A percentile compares a stretch with the other conserved stretches of the same genome.
Conservation (phyloP, 768 basidiomycete genomes). For the Daedaleopsis nitida region DNA sequence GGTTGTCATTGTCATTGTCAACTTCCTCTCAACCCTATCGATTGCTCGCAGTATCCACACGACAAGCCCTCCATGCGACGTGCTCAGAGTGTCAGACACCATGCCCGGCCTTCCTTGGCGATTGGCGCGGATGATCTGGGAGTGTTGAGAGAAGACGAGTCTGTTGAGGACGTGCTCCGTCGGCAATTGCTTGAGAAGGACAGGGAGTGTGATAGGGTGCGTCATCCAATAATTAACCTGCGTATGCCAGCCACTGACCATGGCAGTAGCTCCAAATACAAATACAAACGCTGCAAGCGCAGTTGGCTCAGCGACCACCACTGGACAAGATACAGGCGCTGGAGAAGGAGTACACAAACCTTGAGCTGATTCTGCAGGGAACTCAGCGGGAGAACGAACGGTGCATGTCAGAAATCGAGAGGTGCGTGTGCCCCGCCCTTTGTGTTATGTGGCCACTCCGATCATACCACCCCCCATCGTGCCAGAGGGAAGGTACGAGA, state of each 20-base stretch:
- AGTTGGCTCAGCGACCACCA: conserved; percentile 69
- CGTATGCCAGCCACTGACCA: neutral
- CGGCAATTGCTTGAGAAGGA: conserved; percentile 68
- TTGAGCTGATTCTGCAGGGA: conserved; percentile 75
- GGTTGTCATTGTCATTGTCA: conserved; percentile 1
- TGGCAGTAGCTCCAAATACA: conserved; percentile 53
- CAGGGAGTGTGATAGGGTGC: conserved; percentile 69
- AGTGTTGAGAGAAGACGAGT: conserved; percentile 61
- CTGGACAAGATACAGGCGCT: conserved; percentile 65
- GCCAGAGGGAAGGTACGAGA: conserved; percentile 65
- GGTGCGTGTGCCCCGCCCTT: conserved; percentile 37
- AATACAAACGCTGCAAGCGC: conserved; percentile 62
- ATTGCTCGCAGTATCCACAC: neutral
- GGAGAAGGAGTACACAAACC: conserved; percentile 71
- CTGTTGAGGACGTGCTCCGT: conserved; percentile 61
- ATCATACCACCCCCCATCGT: neutral
- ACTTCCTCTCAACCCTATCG: neutral
- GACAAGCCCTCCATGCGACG: conserved; percentile 49
- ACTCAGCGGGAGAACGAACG: conserved; percentile 86
- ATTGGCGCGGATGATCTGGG: conserved; percentile 60
- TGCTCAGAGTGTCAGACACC: conserved; percentile 62
- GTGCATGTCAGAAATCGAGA: conserved; percentile 79
- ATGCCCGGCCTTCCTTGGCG: conserved; percentile 50
- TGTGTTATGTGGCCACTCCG: neutral
- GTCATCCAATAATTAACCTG: neutral